Conservation (phyloP, 2,329 filamentous ascomycete species). For the Cordyceps cateniannulata region DNA sequence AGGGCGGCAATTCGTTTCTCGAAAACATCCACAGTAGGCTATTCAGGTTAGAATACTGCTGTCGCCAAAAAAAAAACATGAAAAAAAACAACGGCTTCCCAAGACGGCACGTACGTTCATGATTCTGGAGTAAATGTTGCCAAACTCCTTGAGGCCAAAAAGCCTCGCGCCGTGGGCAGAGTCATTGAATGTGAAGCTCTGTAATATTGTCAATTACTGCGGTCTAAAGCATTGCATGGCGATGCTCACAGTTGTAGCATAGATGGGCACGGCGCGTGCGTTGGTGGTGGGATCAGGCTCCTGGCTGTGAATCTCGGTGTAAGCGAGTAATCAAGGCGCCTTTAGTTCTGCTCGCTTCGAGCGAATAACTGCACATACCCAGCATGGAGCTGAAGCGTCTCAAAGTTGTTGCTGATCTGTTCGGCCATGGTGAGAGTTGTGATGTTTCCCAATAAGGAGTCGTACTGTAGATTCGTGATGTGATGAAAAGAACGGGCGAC, state of each 20-base stretch:
- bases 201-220: conserved; percentile 14
- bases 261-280: conserved; percentile 88
- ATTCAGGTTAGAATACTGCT: not conserved
- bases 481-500: not conserved
- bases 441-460: not conserved
- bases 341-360: not conserved
- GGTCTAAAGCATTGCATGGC: not conserved
- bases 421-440: not conserved
- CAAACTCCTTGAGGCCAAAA: conserved; percentile 93
- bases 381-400: conserved; percentile 81
- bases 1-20: conserved; percentile 95
- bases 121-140: conserved; percentile 96
- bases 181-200: conserved; percentile 93
- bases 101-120: conserved; percentile 63
- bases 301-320: conserved; percentile 48
- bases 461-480: not conserved
- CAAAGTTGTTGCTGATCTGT: conserved; percentile 58
- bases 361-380: conserved; percentile 46
- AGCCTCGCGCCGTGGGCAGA: conserved; percentile 91
- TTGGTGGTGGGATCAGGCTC: conserved; percentile 76
- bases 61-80: too few relatives aligned
- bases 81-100: too few relatives aligned
- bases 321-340: conserved; percentile 13
- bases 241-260: conserved; percentile 71
- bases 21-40: conserved; percentile 92